Evolutionary conservation across 352 stramenopile genomes (phyloP).

Genomic region (Phytophthora crassamura): DNA sequence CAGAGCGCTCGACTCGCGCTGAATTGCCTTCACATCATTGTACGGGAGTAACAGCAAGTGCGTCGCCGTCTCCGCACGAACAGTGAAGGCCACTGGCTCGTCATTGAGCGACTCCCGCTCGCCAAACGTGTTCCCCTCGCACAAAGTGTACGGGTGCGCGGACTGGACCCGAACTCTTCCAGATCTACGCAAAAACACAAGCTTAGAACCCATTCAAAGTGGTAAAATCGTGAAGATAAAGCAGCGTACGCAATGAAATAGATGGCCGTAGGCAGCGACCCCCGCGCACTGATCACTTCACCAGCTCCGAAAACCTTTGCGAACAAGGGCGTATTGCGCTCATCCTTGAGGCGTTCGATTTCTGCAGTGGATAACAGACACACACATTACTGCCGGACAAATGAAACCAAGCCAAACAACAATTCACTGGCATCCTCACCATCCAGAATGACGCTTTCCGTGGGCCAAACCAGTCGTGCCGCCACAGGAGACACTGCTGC

Average conservation of each 20-base stretch:
- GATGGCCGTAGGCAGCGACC: constrained; percentile 69
- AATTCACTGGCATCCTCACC: constrained; percentile 37
- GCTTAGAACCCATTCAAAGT: constrained; percentile 5
- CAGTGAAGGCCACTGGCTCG: constrained; percentile 78
- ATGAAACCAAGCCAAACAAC: background rate
- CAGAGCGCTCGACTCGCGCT: constrained; percentile 44
- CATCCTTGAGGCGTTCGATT: constrained; percentile 47
- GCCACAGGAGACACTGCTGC: constrained; percentile 66
- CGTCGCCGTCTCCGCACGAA: constrained; percentile 55
- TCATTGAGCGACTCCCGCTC: constrained; percentile 72
- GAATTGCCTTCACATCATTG: constrained; percentile 63
- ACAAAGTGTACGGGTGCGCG: constrained; percentile 65
- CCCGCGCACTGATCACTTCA: constrained; percentile 71
- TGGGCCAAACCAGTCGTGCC: constrained; percentile 63
- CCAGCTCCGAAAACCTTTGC: constrained; percentile 70
- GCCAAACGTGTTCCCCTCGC: constrained; percentile 62
- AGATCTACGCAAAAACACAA: constrained; percentile 39
- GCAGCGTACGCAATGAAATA: constrained; percentile 81
- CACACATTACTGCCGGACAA: constrained; percentile 13
- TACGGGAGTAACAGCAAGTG: constrained; percentile 73
- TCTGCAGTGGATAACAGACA: constrained; percentile 21
- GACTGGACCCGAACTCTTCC: constrained; percentile 71
- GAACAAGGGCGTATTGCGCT: constrained; percentile 78
- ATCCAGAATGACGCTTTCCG: constrained; percentile 63
- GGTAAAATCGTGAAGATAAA: background rate